Evolutionary conservation across 805 yeast genomes (phyloP).

Genomic region (Ogataea corticis): DNA sequence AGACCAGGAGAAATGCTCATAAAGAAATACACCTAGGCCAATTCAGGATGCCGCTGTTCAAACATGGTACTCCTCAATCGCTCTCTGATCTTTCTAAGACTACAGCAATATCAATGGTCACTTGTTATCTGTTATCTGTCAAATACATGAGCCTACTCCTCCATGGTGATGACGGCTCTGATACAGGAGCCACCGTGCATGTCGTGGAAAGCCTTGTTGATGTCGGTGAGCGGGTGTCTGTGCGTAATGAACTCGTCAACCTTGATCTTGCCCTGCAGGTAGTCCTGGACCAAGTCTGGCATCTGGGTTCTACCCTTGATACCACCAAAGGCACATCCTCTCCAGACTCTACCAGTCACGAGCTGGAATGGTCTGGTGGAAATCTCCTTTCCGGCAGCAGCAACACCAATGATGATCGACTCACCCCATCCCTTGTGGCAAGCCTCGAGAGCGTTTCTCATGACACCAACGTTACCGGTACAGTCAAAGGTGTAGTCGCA

Average conservation of each 20-base stretch:
- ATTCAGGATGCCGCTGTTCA: too few species aligned
- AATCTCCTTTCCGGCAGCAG: constrained; percentile 97
- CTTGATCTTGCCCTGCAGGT: constrained; percentile 75
- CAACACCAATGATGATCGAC: constrained; percentile 94
- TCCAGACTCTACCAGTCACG: constrained; percentile 98
- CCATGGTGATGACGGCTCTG: constrained; percentile 70
- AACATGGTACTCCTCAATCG: too few species aligned
- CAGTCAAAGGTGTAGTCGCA: constrained; percentile 95
- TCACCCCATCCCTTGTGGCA: constrained; percentile 99
- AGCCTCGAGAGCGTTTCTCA: constrained; percentile 95
- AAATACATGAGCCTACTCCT: constrained; percentile 10
- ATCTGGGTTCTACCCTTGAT: constrained; percentile 96
- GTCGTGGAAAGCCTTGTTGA: constrained; percentile 90
- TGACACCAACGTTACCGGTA: constrained; percentile 93
- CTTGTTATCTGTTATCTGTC: background rate
- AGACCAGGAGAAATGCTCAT: too few species aligned
- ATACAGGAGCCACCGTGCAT: constrained; percentile 93
- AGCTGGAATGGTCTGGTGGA: constrained; percentile 97
- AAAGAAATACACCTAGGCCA: too few species aligned
- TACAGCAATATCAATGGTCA: too few species aligned
- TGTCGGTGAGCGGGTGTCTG: constrained; percentile 72
- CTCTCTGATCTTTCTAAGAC: background rate
- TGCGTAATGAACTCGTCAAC: constrained; percentile 96
- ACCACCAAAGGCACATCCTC: constrained; percentile 99
- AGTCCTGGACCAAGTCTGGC: constrained; percentile 86